These are phyloP conservation scores for Lanmaoa pseudosensibilis DNA, from an alignment of 768 basidiomycete genomes.

Conservation along the genomic window DNA sequence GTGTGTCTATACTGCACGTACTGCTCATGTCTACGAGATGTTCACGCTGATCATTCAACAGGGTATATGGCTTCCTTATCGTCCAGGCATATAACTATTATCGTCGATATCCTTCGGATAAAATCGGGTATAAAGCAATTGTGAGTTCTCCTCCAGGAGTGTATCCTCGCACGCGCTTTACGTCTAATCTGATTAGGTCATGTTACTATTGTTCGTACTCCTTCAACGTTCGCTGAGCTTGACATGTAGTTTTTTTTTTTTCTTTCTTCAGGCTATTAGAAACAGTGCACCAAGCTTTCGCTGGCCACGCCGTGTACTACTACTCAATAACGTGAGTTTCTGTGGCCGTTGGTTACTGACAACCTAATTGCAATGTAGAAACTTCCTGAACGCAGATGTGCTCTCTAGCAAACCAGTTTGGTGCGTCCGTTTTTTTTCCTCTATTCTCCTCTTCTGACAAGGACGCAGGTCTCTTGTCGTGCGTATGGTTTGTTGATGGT, in stretches of 20 bases:
- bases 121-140: constrained; percentile 46
- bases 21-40: neutral
- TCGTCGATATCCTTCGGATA: constrained; percentile 54
- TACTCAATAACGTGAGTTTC: constrained; percentile 52
- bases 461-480: constrained; percentile 50
- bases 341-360: neutral
- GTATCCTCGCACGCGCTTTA: neutral
- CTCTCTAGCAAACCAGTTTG: constrained; percentile 45
- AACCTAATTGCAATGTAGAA: constrained; percentile 31
- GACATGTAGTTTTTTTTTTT: neutral
- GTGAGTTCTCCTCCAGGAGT: constrained; percentile 38
- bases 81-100: constrained; percentile 59
- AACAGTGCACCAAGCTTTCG: constrained; percentile 48
- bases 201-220: constrained; percentile 32
- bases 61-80: constrained; percentile 52
- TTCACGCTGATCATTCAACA: constrained; percentile 31
- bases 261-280: constrained; percentile 45
- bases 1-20: constrained; percentile 42
- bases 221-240: neutral
- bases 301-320: constrained; percentile 53
- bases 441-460: constrained; percentile 11
- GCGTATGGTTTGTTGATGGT: constrained; percentile 22
- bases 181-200: constrained; percentile 26
- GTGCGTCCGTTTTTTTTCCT: constrained; percentile 29
- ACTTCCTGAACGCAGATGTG: constrained; percentile 38